A percentile compares a stretch with the other conserved stretches of the same genome.
These are phyloP conservation scores for Myxozyma sirexii DNA, from an alignment of 805 yeast genomes.

Conservation along the genomic window DNA sequence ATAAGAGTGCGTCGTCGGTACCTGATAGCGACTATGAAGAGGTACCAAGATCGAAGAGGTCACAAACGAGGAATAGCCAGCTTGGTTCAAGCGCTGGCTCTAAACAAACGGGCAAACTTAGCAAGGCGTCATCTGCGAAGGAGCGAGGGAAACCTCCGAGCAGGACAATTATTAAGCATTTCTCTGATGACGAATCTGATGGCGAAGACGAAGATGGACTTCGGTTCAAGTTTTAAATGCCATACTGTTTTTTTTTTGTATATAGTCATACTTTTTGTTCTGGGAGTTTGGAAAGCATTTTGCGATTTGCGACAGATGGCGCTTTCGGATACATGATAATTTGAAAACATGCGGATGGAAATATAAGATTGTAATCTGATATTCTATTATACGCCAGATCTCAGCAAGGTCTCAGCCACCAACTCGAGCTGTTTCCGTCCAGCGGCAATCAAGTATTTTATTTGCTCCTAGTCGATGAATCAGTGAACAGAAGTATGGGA, in stretches of 20 bases:
- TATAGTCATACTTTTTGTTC: background rate
- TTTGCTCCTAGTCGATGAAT: conserved; percentile 7
- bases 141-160: background rate
- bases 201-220: conserved; percentile 19
- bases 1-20: no score
- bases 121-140: background rate
- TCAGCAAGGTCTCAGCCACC: conserved; percentile 17
- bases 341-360: background rate
- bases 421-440: conserved; percentile 22
- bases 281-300: background rate
- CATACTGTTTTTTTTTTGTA: background rate
- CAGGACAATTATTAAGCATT: background rate
- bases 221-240: conserved; percentile 13
- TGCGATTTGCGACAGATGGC: background rate
- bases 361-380: background rate
- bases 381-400: conserved; percentile 12
- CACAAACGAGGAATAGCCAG: no score
- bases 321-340: background rate
- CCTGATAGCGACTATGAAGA: no score
- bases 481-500: background rate
- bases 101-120: no score
- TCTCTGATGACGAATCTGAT: conserved; percentile 4
- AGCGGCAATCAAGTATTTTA: conserved; percentile 15
- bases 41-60: no score
- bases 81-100: no score